Evolutionary conservation across 768 basidiomycete genomes (phyloP).

Genomic region (Macrolepiota fuliginosa): DNA sequence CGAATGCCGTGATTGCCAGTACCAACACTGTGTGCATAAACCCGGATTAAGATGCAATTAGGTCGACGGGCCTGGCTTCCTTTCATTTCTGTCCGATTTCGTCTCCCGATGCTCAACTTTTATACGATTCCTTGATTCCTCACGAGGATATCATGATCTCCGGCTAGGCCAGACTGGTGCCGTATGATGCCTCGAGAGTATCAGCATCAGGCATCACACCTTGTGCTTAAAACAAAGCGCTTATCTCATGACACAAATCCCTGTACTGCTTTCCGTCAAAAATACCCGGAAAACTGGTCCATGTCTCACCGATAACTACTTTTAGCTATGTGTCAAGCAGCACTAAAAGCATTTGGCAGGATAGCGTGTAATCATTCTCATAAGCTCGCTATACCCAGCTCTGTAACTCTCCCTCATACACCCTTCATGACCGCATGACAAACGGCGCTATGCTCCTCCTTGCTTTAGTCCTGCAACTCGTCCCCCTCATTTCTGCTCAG

Average conservation of each 20-base stretch:
- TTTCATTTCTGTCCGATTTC: no score
- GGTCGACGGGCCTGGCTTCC: no score
- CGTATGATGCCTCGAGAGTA: background rate
- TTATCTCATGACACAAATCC: background rate
- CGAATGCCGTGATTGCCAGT: no score
- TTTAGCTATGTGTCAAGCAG: background rate
- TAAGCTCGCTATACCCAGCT: background rate
- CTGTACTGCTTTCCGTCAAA: background rate
- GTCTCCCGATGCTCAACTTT: no score
- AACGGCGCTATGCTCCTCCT: background rate
- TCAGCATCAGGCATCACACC: background rate
- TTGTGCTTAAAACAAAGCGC: background rate
- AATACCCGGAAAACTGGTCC: background rate
- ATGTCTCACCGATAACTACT: background rate
- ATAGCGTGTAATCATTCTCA: background rate
- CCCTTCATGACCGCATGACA: background rate
- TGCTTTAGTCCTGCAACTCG: background rate
- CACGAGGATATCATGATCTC: no score
- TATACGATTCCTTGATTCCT: no score
- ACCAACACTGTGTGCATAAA: no score
- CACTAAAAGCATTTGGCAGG: background rate
- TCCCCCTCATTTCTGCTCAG: slow-evolving; percentile 10
- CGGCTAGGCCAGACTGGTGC: no score
- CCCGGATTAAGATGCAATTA: no score
- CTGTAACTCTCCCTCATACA: background rate